These are phyloP conservation scores for Colletotrichum gigasporum DNA, from an alignment of 2,329 filamentous ascomycete genomes.

Conservation along the genomic window DNA sequence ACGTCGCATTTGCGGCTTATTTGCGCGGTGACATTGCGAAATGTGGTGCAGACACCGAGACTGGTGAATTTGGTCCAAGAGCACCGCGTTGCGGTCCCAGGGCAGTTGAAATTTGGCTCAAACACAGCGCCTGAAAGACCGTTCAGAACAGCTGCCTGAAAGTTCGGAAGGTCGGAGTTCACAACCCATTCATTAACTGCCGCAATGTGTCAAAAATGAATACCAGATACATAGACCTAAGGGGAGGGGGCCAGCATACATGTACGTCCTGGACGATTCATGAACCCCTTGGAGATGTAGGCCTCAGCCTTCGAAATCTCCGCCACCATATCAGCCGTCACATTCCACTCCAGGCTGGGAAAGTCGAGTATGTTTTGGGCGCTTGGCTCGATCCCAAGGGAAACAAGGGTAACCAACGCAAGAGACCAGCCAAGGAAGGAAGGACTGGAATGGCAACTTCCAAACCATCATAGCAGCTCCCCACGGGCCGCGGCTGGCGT, in stretches of 20 bases:
- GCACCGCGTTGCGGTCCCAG: slow-evolving; percentile 24
- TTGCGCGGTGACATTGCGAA: slow-evolving; percentile 21
- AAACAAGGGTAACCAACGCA: slow-evolving; percentile 27
- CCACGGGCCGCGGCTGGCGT: slow-evolving; percentile 40
- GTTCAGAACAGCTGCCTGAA: slow-evolving; percentile 29
- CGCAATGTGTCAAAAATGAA: too few relatives aligned
- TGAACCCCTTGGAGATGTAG: not conserved
- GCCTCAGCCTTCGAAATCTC: not conserved
- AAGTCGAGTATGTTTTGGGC: slow-evolving; percentile 34
- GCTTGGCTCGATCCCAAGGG: slow-evolving; percentile 32
- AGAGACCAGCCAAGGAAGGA: slow-evolving; percentile 16
- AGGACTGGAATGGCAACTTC: not conserved
- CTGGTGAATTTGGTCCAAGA: slow-evolving; percentile 32
- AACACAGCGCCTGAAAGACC: slow-evolving; percentile 25
- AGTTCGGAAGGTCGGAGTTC: slow-evolving; percentile 27
- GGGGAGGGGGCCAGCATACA: too few relatives aligned
- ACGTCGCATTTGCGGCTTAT: slow-evolving; percentile 1
- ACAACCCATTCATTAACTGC: too few relatives aligned
- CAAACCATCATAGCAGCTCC: slow-evolving; percentile 30
- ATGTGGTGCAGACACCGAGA: slow-evolving; percentile 31
- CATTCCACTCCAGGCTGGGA: not conserved
- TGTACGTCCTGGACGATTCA: too few relatives aligned
- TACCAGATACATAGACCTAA: too few relatives aligned
- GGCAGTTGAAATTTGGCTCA: slow-evolving; percentile 28
- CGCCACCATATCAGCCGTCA: not conserved